Evolutionary conservation across 108 stramenopile genomes (phyloP), one percentile per base, ranked within the genome.

Genomic region (Skeletonema menzelii): DNA sequence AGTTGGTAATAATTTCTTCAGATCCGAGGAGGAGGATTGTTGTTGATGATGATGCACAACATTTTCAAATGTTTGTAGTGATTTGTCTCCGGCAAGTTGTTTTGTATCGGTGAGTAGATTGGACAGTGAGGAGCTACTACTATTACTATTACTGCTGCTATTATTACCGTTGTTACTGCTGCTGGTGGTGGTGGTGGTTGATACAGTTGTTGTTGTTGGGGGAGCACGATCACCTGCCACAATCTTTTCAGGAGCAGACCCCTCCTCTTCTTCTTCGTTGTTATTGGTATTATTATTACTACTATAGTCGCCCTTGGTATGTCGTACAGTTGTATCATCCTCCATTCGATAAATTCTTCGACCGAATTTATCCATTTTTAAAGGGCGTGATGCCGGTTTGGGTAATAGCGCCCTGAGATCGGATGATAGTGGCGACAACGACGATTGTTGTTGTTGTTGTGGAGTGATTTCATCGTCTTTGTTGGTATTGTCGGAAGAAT

Each of bases 281-380:
- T 20, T 20, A n/a, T n/a, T n/a, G n/a, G n/a, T n/a, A n/a, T n/a
- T n/a, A n/a, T n/a, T n/a, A n/a, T n/a, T n/a, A n/a, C n/a, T n/a
- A n/a, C n/a, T n/a, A n/a, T n/a, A n/a, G n/a, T n/a, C n/a, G 0
- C 55, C 63, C 53, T 72, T 72, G 63, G 72, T 64, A 27, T 63
- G 56, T 11, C 63, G 53, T 0, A 64, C 59, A 26, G 72, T 72
- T 2, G 44, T 64, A 42, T 72, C 72, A 42, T 72, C 72, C 38
- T 63, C 63, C 72, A 72, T 64, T 27, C 63, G 63, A 37, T 56
- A 64, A 46, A 72, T 64, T 4, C 72, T 15, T 6, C 72, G 55
- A 26, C 72, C 72, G 63, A 72, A 72, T 64, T 72, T 72, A 26
- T 72, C 72, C 35, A 72, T 22, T 56, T 56, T 35, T 0, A 72